phyloP scores from a whole-genome alignment of 352 stramenopile species.

The Phytopythium vexans region DNA sequence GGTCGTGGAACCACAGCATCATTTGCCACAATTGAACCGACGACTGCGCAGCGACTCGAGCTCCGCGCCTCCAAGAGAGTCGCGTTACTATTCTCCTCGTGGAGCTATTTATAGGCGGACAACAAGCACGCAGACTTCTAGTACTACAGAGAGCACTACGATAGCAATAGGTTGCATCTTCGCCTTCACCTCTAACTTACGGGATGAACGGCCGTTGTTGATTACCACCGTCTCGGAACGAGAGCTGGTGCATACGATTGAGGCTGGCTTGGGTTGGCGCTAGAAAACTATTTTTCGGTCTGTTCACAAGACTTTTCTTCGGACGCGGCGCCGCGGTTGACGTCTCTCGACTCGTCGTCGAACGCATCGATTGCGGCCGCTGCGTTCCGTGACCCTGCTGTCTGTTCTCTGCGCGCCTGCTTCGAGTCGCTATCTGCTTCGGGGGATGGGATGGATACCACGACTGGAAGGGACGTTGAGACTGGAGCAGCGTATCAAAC shows the following conservation, averaged over 20 bases:
- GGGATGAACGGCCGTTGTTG: slow-evolving; percentile 45
- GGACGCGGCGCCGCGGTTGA: slow-evolving; percentile 5
- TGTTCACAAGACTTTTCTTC: slow-evolving; percentile 12
- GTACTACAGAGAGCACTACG: background rate
- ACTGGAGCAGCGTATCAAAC: slow-evolving; percentile 43
- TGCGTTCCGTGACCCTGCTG: background rate
- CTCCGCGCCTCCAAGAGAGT: background rate
- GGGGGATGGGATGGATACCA: background rate
- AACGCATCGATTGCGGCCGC: background rate
- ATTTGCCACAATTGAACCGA: background rate
- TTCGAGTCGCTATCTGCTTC: slow-evolving; percentile 1
- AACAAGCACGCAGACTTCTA: slow-evolving; percentile 3
- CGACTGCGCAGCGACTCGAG: background rate
- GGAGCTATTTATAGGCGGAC: no score
- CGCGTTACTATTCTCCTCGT: no score
- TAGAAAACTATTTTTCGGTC: slow-evolving; percentile 55
- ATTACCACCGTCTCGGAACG: slow-evolving; percentile 13
- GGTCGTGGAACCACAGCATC: background rate
- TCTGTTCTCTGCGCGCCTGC: slow-evolving; percentile 1
- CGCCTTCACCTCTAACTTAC: slow-evolving; percentile 1
- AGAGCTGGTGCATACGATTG: slow-evolving; percentile 33
- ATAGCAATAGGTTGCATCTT: background rate
- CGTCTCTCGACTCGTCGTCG: background rate
- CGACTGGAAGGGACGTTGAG: slow-evolving; percentile 12
- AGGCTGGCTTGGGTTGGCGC: slow-evolving; percentile 68